Percentiles rank a stretch among this genome's conserved stretches.
Conservation (phyloP, 2,329 filamentous ascomycete genomes). For the Colletotrichum sp. region DNA sequence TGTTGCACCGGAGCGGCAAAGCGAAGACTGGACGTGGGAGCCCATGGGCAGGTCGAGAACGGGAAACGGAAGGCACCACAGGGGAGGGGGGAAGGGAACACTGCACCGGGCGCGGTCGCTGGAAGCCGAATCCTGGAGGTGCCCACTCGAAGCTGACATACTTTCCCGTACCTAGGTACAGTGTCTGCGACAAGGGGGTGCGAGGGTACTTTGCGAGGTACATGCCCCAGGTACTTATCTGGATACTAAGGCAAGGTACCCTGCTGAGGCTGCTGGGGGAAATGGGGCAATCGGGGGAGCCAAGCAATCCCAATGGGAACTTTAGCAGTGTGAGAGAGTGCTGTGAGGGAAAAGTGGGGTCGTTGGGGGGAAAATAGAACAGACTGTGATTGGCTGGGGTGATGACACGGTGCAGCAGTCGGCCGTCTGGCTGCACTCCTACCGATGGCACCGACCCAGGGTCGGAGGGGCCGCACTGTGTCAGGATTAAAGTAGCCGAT, state of each 20-base stretch:
- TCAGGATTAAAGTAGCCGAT: constrained; percentile 5
- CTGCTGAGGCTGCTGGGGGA: not conserved
- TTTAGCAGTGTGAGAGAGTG: not conserved
- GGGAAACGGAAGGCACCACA: not conserved
- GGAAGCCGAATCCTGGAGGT: not conserved
- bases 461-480: constrained; percentile 1
- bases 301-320: not conserved
- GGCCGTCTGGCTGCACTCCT: not conserved
- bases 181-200: not conserved
- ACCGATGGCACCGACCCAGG: not conserved
- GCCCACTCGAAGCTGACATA: not conserved
- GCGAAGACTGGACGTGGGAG: not conserved
- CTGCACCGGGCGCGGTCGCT: not conserved
- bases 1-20: not conserved
- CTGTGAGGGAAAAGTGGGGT: not conserved
- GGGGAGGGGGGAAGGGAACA: not conserved
- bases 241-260: not conserved
- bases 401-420: not conserved
- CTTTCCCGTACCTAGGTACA: constrained; percentile 13
- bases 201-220: not conserved
- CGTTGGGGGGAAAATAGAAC: not conserved
- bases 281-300: not conserved
- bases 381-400: not conserved
- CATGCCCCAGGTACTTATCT: not conserved
- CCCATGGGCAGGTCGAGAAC: not conserved